A percentile compares a stretch with the other conserved stretches of the same genome.
phyloP scores from a whole-genome alignment of 805 yeast genomes.

The Nakazawaea sp. region DNA sequence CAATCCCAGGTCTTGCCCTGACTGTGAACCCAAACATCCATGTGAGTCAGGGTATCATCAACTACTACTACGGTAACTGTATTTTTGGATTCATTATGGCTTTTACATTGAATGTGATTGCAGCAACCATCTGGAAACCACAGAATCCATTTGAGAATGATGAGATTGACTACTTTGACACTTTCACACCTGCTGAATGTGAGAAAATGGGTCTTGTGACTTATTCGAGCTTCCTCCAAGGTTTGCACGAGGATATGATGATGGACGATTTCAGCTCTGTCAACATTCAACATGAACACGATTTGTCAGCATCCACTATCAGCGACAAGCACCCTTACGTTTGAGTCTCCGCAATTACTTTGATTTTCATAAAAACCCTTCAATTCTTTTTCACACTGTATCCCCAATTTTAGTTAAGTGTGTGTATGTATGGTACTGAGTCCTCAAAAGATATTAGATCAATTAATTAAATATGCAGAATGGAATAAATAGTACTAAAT shows the following conservation, averaged over 20 bases:
- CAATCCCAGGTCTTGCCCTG: constrained; percentile 41
- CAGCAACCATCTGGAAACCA: constrained; percentile 28
- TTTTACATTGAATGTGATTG: constrained; percentile 27
- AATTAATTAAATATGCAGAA: too few relatives aligned
- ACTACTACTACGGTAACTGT: constrained; percentile 25
- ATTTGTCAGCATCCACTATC: background rate
- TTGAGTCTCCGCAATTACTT: too few relatives aligned
- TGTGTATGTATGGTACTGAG: too few relatives aligned
- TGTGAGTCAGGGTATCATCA: constrained; percentile 16
- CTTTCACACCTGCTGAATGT: constrained; percentile 25
- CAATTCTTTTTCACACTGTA: too few relatives aligned
- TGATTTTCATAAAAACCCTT: too few relatives aligned
- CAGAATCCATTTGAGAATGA: constrained; percentile 28
- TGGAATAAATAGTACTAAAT: too few relatives aligned
- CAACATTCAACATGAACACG: background rate
- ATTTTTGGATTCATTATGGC: constrained; percentile 35
- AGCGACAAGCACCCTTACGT: constrained; percentile 1
- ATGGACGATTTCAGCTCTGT: constrained; percentile 4
- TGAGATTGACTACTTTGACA: constrained; percentile 21
- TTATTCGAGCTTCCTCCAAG: constrained; percentile 2
- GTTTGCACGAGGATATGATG: background rate
- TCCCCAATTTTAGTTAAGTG: too few relatives aligned
- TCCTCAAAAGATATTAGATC: too few relatives aligned
- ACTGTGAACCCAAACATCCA: constrained; percentile 19
- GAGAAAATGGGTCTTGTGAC: constrained; percentile 20